A percentile compares a stretch with the other conserved stretches of the same genome.
phyloP scores from a whole-genome alignment of 2,329 filamentous ascomycete species.

The Penicillium sp. region DNA sequence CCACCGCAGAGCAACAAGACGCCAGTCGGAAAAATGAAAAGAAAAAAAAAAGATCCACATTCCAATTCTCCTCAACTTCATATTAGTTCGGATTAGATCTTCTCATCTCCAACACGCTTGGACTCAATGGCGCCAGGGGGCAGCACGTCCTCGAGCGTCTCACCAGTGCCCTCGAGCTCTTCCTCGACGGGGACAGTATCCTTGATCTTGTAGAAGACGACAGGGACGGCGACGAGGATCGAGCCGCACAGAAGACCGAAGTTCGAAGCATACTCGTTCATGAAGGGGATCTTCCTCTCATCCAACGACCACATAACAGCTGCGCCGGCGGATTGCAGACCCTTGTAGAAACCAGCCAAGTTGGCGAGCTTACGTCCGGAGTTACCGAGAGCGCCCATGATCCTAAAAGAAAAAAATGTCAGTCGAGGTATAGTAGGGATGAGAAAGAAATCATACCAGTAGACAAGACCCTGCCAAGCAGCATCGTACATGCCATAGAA shows the following conservation, averaged over 20 bases:
- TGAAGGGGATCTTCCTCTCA: conserved; percentile 58
- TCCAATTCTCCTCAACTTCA: neutral
- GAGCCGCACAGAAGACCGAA: conserved; percentile 70
- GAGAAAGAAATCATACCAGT: conserved; percentile 61
- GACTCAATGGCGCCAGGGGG: conserved; percentile 19
- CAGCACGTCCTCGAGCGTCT: conserved; percentile 69
- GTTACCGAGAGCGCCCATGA: conserved; percentile 89
- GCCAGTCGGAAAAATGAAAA: neutral
- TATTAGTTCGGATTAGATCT: conserved; percentile 4
- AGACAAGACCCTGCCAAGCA: conserved; percentile 81
- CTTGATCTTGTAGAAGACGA: conserved; percentile 72
- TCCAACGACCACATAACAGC: conserved; percentile 63
- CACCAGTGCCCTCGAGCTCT: conserved; percentile 77
- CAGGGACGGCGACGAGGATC: conserved; percentile 69
- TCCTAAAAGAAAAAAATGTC: conserved; percentile 49
- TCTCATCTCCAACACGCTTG: conserved; percentile 5
- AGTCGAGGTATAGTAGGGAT: neutral
- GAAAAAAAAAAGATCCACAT: neutral
- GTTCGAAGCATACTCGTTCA: conserved; percentile 66
- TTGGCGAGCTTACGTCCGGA: conserved; percentile 87
- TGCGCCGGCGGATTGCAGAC: conserved; percentile 76
- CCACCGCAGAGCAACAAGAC: neutral
- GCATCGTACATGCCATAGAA: conserved; percentile 88
- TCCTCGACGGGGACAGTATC: conserved; percentile 73
- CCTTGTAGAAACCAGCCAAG: conserved; percentile 84